These are phyloP conservation scores for Fagopyrum esculentum DNA, from an alignment of 148 eudicot species.

Conservation along the genomic window DNA sequence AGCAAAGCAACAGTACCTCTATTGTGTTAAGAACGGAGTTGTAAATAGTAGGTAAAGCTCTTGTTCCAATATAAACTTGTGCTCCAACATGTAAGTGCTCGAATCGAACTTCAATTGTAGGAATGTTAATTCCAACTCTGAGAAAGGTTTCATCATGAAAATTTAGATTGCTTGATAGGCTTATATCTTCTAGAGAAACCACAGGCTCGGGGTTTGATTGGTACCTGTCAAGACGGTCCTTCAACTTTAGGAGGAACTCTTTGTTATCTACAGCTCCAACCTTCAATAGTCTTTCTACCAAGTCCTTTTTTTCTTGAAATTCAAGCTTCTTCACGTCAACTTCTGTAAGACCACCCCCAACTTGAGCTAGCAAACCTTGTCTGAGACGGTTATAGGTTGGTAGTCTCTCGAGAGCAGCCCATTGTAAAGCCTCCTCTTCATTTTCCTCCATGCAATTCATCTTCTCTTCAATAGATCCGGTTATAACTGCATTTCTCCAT, in stretches of 20 bases:
- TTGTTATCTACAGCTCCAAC: constrained; percentile 44
- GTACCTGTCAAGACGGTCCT: constrained; percentile 41
- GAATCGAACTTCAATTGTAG: constrained; percentile 38
- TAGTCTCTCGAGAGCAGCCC: constrained; percentile 50
- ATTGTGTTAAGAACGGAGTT: constrained; percentile 26
- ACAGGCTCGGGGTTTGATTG: not conserved
- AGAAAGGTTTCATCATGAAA: too few species aligned
- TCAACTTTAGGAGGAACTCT: constrained; percentile 38
- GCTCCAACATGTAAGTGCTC: constrained; percentile 41
- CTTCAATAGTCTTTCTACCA: constrained; percentile 34
- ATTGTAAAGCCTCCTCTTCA: constrained; percentile 49
- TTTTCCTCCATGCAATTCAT: not conserved
- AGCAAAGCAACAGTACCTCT: constrained; percentile 24
- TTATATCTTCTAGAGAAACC: too few species aligned
- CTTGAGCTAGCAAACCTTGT: constrained; percentile 35
- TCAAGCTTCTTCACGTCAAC: constrained; percentile 36
- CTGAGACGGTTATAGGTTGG: constrained; percentile 39
- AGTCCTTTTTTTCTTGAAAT: constrained; percentile 24
- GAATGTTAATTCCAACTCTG: constrained; percentile 45
- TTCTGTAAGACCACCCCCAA: constrained; percentile 26
- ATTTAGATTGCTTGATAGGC: not conserved
- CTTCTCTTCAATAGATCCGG: not conserved
- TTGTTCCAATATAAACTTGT: constrained; percentile 35
- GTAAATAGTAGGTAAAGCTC: constrained; percentile 34
- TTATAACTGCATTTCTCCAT: not conserved